phyloP scores from a whole-genome alignment of 2,329 filamentous ascomycete genomes.

The Fusarium pseudonygamai region DNA sequence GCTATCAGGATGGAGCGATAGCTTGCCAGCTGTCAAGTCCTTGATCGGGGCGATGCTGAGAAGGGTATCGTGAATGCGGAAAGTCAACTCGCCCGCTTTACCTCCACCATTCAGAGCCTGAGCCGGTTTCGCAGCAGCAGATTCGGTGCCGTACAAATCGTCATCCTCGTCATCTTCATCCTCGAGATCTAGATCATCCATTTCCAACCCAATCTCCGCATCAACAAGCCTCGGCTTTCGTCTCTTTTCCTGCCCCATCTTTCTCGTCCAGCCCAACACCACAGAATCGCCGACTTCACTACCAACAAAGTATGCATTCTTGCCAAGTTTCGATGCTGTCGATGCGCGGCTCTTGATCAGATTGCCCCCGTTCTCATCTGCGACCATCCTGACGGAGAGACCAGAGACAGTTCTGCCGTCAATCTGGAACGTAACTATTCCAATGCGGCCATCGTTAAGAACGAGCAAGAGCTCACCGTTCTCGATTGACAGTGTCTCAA shows the following conservation, averaged over 20 bases:
- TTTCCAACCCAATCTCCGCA: constrained; percentile 59
- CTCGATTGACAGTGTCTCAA: constrained; percentile 80
- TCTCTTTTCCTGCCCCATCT: constrained; percentile 70
- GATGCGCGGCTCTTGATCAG: constrained; percentile 71
- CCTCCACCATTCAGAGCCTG: constrained; percentile 52
- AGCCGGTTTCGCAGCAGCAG: constrained; percentile 65
- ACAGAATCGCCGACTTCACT: constrained; percentile 85
- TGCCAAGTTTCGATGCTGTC: constrained; percentile 74
- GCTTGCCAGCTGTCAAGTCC: constrained; percentile 75
- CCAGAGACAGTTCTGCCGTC: constrained; percentile 93
- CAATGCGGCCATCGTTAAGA: constrained; percentile 77
- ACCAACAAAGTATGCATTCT: constrained; percentile 81
- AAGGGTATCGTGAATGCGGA: constrained; percentile 80
- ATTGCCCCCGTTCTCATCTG: constrained; percentile 68
- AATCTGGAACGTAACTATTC: constrained; percentile 81
- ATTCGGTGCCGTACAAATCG: constrained; percentile 69
- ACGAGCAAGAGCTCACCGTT: constrained; percentile 87
- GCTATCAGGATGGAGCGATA: constrained; percentile 54
- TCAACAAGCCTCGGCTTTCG: constrained; percentile 70
- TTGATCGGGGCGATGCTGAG: constrained; percentile 82
- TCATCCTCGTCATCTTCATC: constrained; percentile 74
- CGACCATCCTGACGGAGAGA: constrained; percentile 75
- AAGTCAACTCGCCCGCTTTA: constrained; percentile 72
- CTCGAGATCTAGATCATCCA: constrained; percentile 62
- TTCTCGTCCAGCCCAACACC: constrained; percentile 81